Base-by-base conservation (phyloP, 177 flowering plant genomes). In the Vitis hybrid region DNA sequence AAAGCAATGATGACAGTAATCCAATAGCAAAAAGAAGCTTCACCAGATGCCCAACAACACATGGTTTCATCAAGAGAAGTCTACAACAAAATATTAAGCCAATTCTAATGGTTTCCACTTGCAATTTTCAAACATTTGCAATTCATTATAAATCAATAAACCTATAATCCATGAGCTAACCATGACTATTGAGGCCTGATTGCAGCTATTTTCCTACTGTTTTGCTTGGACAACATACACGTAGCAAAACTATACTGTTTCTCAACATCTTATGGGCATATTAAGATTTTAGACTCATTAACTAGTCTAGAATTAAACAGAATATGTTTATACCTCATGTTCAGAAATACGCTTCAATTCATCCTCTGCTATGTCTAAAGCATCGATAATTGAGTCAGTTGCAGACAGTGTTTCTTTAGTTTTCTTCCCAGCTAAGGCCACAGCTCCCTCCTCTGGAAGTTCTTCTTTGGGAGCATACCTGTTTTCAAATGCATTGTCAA, bases 371-470 rank as follows among this genome's bases (percentile, higher is more conserved):
- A 76, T 72, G 71, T 93, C 98, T 67, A 96, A 68, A 18, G 98
- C 92, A 67, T 96, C 98, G 80, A 91, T 87, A 66, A 96, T 87
- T 54, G 71, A 69, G 74, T 96, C 98, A 9, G 94, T 86, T 61
- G 91, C 96, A 53, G 84, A 78, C 18, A 96, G 83, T 59, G 98
- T 92, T 81, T 91, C 98, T 67, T 80, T 79, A 48, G 98, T 91
- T 85, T 87, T 92, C 84, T 90, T 93, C 62, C 98, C 98, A 20
- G 97, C 98, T 69, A 90, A 58, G 35, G 85, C 94, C 49, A 92
- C 97, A 66, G 86, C 92, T 63, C 97, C 98, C 71, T 96, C 97
- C 78, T 91, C 98, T 17, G 98, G 99, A 68, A 93, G 63, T 70
- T 89, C 97, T 81, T 92, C 92, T 71, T 83, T 85, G 5, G 87